Conservation (phyloP, 1,284 basidiomycete species). For the Bjerkandera adusta region DNA sequence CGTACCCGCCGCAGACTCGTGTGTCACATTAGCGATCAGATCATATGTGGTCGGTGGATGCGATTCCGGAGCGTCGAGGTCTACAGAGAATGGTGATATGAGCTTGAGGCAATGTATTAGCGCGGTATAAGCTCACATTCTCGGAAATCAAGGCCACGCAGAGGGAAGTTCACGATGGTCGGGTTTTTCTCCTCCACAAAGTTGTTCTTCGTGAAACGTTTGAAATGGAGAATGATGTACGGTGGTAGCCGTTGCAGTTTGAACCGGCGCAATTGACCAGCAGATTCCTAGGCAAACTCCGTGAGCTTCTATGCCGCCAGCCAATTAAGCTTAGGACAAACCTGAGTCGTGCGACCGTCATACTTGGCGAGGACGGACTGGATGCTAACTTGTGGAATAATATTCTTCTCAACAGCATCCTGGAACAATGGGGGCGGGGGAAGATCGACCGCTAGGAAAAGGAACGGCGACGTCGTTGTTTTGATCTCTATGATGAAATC, state of each 20-base stretch:
- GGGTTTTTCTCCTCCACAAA: conserved; percentile 99
- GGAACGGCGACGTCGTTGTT: conserved; percentile 84
- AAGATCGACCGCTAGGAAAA: conserved; percentile 94
- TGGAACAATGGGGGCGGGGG: conserved; percentile 97
- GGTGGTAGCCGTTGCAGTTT: conserved; percentile 87
- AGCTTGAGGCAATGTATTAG: not conserved
- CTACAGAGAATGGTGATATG: conserved; percentile 40
- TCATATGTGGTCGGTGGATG: conserved; percentile 80
- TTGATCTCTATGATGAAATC: conserved; percentile 69
- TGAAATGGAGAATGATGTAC: conserved; percentile 94
- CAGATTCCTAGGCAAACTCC: conserved; percentile 61
- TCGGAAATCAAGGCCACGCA: conserved; percentile 87
- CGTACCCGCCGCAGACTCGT: conserved; percentile 93
- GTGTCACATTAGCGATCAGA: conserved; percentile 93
- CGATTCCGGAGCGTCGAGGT: conserved; percentile 68
- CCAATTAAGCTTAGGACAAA: conserved; percentile 31
- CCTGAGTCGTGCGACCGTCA: conserved; percentile 88
- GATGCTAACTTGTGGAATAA: conserved; percentile 96
- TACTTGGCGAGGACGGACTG: conserved; percentile 94
- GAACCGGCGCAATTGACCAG: conserved; percentile 84
- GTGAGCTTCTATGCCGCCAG: conserved; percentile 13
- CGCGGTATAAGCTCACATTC: conserved; percentile 66
- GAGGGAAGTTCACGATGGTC: conserved; percentile 96
- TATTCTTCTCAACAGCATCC: conserved; percentile 94
- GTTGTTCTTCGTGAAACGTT: conserved; percentile 96